Base-by-base conservation (phyloP, 2,329 filamentous ascomycete genomes). In the Diaporthe sp. region DNA sequence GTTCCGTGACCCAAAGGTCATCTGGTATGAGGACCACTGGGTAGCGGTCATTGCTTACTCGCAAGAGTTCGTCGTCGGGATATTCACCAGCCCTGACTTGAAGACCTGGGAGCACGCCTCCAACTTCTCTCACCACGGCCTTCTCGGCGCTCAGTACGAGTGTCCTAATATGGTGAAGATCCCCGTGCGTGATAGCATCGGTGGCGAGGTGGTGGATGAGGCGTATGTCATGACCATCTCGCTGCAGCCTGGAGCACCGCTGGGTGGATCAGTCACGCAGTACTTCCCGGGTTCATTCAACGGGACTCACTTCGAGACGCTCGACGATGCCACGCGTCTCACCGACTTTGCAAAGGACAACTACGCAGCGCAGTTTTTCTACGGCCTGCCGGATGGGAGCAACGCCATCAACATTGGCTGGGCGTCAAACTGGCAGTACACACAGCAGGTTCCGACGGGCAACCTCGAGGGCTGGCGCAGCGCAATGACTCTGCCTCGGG, bases 1-100 rank as follows among this genome's bases (percentile, higher is more conserved):
- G 77, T 93, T 93, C 83, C 89, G 92, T 34, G 92, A 94, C 77
- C 92, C 92, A 1, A 92, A 93, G 79, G 91, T 93, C 2, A 85
- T 92, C 59, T 90, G 90, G 85, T 88, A 92, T 77, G 82, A 86
- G 2, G 81, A 87, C 57, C 82, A 85, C 25, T 93, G 91, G 91
- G 88, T 91, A 53, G 89, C 91, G 87, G 86, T 88, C 0, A 78
- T 92, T 3, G 85, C 90, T 0, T 91, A 89, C 74, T 81, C 88
- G 1, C 82, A 86, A 49, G 90, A 91, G 51, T 91, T 89, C 77
- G 83, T 85, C 13, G 85, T 93, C 59, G 90, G 89, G n/a, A 86
- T 93, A 77, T 93, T 87, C 81, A 92, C 90, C 2, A 92, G 90
- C 2, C 84, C 87, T 0, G 86, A 93, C 79, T 83, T 93, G 9